Base-by-base conservation (phyloP, 2,329 filamentous ascomycete species). In the Phaeomoniella chlamydospora region DNA sequence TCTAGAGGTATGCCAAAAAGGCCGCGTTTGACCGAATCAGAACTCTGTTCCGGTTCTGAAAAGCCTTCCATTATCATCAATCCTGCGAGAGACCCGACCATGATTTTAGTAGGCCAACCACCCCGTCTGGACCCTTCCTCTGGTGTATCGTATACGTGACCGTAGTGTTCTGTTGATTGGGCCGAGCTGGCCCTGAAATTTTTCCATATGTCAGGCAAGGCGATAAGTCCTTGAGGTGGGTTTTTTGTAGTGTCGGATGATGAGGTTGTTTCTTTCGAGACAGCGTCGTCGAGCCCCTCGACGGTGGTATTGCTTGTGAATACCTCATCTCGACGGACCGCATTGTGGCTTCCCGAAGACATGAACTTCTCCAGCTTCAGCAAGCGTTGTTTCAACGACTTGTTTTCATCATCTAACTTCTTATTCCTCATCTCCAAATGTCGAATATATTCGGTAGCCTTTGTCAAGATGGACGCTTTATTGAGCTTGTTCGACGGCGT, bases 401-500 rank as follows among this genome's bases (percentile, higher is more conserved):
- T 68, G 50, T 94, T 87, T 53, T 96, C 86, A 32, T 93, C 84
- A 36, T 77, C 65, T 6, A 94, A 64, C 4, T 81, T 75, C 45
- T 77, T 81, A 49, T 93, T 93, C 10, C 86, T 77, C 61, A 92
- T 92, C 57, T 96, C 88, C 2, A 96, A 64, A 58, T 96, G 87
- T 26, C 79, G 74, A 45, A 96, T 96, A 48, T 96, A 96, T 54
- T 96, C 88, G 4, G 88, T 94, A 2, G 88, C 88, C 57, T 96
- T 96, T 45, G 84, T 87, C 31, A 96, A 62, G 35, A 96, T 85
- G 2, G 87, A 94, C n/a, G 88, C 88, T 58, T 96, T 96, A 65
- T 96, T 96, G 17, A 94, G 66, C 57, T 96, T 96, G 61, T 92
- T 87, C 4, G 86, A 85, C 1, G 86, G 82, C 2, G 85, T 80